phyloP scores from a whole-genome alignment of 192 early-diverging fungal species.

The Spizellomyces punctatus region DNA sequence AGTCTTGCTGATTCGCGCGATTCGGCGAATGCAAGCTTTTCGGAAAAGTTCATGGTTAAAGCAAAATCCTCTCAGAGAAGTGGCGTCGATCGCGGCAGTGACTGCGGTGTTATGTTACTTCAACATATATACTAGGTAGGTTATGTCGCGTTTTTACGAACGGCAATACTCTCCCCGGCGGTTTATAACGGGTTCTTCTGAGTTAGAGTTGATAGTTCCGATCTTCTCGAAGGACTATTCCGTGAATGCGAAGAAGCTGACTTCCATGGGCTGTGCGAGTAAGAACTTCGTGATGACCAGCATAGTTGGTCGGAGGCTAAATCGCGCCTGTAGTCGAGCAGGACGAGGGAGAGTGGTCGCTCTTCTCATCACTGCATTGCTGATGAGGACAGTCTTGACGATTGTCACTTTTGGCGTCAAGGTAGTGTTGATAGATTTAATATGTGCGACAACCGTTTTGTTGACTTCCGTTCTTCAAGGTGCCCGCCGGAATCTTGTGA shows the following conservation, averaged over 20 bases:
- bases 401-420: constrained; percentile 47
- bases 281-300: constrained; percentile 8
- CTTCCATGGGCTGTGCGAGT: constrained; percentile 46
- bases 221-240: constrained; percentile 87
- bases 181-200: not conserved
- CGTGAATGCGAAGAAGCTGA: constrained; percentile 74
- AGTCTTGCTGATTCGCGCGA: constrained; percentile 75
- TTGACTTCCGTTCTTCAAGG: constrained; percentile 14
- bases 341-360: constrained; percentile 18
- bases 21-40: constrained; percentile 66
- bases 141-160: not conserved
- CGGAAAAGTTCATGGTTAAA: constrained; percentile 74
- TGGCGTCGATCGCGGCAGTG: constrained; percentile 64
- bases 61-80: constrained; percentile 74
- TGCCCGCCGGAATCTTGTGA: constrained; percentile 53
- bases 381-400: constrained; percentile 34
- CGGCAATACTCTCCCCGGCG: not conserved
- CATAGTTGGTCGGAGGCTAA: not conserved
- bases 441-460: not conserved
- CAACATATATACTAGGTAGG: constrained; percentile 78
- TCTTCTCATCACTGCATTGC: constrained; percentile 33
- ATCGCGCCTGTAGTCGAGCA: constrained; percentile 7
- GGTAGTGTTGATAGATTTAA: constrained; percentile 13
- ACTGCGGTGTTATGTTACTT: constrained; percentile 77
- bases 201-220: constrained; percentile 77